Base-by-base conservation (phyloP, 2,329 filamentous ascomycete genomes). In the Leptoxyphium fumago region DNA sequence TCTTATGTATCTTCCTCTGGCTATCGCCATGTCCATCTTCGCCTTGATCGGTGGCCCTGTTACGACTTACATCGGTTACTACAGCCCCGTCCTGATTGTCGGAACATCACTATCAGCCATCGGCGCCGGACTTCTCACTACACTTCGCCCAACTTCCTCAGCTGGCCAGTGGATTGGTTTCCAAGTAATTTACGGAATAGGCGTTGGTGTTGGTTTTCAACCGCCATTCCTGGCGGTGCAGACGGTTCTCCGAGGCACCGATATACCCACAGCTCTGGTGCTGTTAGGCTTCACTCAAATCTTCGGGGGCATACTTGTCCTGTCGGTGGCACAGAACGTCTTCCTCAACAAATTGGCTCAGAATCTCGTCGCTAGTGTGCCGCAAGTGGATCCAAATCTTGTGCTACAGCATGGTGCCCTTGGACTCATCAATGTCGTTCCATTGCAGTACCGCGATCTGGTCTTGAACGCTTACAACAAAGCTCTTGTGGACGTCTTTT, bases 11-110 rank as follows among this genome's bases (percentile, higher is more conserved):
- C 56, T 72, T 11, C 65, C 69, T 2, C 55, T 64, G 5, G 63
- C 69, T 45, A 59, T 69, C n/a, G 58, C 65, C 3, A 61, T 72
- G 28, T 66, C 66, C 29, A 49, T 71, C 29, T 55, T 60, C 8
- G 30, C 48, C 42, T 41, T 57, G 45, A 36, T 45, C 4, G 38
- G 32, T 4, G 48, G 48, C 9, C 15, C 41, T 13, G 38, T 45
- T 29, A 50, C 47, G 10, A 21, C 40, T 13, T 18, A 11, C 21
- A 46, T 47, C 8, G 47, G 47, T 21, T 52, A 53, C 40, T 50
- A 46, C 40, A 47, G 46, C 15, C 39, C 42, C 4, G 14, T 48
- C 15, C 18, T 54, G 45, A 30, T 45, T 8, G 4, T 45, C 11
- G 50, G 49, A 30, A 29, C 43, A 2, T 38, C 38, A 2, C 29